Evolutionary conservation across 441 rosid genomes (phyloP).

Genomic region (Francoa sonchifolia): DNA sequence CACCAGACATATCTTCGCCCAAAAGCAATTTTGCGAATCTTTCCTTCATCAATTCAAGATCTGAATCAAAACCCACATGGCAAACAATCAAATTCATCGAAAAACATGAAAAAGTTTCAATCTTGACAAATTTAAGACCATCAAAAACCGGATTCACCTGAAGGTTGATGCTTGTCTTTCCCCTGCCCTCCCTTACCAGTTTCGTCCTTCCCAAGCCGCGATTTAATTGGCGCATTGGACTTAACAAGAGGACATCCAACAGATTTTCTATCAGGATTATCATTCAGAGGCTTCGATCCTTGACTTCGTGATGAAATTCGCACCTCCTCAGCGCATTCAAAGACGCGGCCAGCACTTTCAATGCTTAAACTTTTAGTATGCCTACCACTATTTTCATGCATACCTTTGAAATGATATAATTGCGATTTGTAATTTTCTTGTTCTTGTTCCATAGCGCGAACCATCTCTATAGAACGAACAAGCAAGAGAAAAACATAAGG

Average conservation of each 20-base stretch:
- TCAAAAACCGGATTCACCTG: no score
- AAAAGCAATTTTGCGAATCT: slow-evolving; percentile 69
- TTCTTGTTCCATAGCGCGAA: slow-evolving; percentile 37
- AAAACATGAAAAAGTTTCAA: no score
- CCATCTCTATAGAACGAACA: slow-evolving; percentile 21
- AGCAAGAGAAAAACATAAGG: not conserved
- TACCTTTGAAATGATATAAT: slow-evolving; percentile 31
- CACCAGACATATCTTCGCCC: slow-evolving; percentile 98
- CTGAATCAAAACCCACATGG: slow-evolving; percentile 32
- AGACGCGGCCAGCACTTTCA: slow-evolving; percentile 15
- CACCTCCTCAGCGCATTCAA: no score
- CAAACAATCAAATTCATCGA: not conserved
- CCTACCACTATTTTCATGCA: slow-evolving; percentile 19
- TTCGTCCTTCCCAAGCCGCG: no score
- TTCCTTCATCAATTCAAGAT: slow-evolving; percentile 73
- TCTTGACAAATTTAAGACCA: no score
- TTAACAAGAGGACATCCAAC: no score
- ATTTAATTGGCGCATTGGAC: no score
- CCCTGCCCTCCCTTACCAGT: no score
- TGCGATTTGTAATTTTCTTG: slow-evolving; percentile 35
- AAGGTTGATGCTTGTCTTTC: no score
- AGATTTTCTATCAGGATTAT: no score
- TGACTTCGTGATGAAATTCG: no score
- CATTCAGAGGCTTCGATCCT: no score
- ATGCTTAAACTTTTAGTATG: slow-evolving; percentile 31